Percentiles rank a stretch among this genome's conserved stretches.
Conservation (phyloP, 345 rosid species). For the Aethionema arabicum region DNA sequence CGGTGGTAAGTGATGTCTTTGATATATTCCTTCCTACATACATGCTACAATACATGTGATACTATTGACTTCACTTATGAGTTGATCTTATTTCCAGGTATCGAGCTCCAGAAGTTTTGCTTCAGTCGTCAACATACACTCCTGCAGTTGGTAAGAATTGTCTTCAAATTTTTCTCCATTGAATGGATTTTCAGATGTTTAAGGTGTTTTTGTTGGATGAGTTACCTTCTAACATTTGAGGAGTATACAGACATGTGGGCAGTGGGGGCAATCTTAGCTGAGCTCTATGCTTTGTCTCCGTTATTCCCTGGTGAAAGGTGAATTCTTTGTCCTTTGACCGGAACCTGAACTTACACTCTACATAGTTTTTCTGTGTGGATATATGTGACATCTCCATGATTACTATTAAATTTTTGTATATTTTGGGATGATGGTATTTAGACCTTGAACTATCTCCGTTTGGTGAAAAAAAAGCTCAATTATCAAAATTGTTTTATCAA, state of each 20-base stretch:
- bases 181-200: background rate
- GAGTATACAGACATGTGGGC: constrained; percentile 88
- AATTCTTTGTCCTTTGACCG: constrained; percentile 14
- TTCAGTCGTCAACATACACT: constrained; percentile 78
- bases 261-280: constrained; percentile 89
- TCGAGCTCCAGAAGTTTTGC: constrained; percentile 93
- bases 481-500: too few relatives aligned
- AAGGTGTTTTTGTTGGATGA: constrained; percentile 8
- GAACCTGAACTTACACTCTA: background rate
- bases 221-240: constrained; percentile 27
- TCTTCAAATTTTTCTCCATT: background rate
- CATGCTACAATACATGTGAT: background rate
- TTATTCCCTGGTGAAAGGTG: constrained; percentile 97
- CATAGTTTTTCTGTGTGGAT: background rate
- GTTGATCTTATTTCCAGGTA: constrained; percentile 51
- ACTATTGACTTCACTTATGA: background rate
- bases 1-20: constrained; percentile 59
- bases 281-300: constrained; percentile 81
- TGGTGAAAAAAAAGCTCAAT: too few relatives aligned
- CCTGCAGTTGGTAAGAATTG: constrained; percentile 71
- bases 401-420: background rate
- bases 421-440: too few relatives aligned
- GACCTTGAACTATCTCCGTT: too few relatives aligned
- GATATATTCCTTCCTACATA: background rate
- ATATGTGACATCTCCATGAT: background rate